Percentiles rank a stretch among this genome's conserved stretches.
Conservation (phyloP, 176 grass and related monocot genomes). For the Alloteropsis semialata region DNA sequence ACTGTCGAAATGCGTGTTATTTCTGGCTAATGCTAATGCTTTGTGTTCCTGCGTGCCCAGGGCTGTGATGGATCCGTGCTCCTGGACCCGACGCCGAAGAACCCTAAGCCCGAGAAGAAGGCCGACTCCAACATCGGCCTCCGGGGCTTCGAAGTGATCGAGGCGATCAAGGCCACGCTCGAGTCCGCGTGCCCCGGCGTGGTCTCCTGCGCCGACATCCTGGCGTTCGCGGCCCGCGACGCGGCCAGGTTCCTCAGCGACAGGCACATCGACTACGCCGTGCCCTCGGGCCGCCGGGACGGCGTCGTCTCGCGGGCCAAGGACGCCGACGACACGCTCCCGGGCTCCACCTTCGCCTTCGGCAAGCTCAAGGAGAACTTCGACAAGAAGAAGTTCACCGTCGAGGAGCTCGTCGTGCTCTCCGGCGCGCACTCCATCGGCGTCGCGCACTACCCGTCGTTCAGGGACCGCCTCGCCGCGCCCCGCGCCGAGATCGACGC, state of each 20-base stretch:
- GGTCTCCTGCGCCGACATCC: constrained; percentile 40
- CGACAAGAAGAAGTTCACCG: not conserved
- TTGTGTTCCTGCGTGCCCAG: not conserved
- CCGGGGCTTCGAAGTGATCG: constrained; percentile 35
- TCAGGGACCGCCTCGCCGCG: constrained; percentile 22
- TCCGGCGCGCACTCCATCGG: constrained; percentile 59
- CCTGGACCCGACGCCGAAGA: not conserved
- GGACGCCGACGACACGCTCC: constrained; percentile 14
- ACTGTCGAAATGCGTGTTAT: no score
- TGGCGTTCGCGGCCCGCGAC: constrained; percentile 33
- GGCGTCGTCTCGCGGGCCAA: constrained; percentile 21
- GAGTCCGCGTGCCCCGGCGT: not conserved
- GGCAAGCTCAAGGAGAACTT: constrained; percentile 1
- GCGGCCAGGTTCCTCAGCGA: constrained; percentile 24
- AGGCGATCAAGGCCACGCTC: constrained; percentile 16
- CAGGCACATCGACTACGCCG: constrained; percentile 9
- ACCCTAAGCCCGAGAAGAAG: constrained; percentile 28
- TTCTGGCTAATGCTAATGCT: no score
- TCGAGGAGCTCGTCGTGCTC: constrained; percentile 46
- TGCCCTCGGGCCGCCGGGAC: constrained; percentile 38
- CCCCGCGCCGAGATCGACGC: not conserved
- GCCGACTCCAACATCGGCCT: constrained; percentile 10
- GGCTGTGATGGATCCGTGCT: constrained; percentile 53
- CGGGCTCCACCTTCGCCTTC: constrained; percentile 2
- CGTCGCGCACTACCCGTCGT: constrained; percentile 30